Percentiles rank a stretch among this genome's conserved stretches.
Evolutionary conservation across 805 yeast species (phyloP).

Genomic region (Ogataea paraovalis): DNA sequence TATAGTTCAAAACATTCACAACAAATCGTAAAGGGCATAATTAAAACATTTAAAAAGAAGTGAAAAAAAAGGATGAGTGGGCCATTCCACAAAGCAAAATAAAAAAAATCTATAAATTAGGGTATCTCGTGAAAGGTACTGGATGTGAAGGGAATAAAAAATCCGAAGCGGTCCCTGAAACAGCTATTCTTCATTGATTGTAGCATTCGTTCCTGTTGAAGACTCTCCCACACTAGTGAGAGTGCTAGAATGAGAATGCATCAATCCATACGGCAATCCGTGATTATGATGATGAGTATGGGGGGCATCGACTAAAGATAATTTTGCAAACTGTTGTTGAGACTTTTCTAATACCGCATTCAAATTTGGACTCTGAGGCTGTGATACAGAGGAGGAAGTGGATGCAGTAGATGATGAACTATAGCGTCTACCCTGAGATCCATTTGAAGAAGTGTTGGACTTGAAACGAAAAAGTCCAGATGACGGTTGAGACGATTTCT

Average conservation of each 20-base stretch:
- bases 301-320: slow-evolving; percentile 4
- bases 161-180: too few species aligned
- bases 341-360: slow-evolving; percentile 6
- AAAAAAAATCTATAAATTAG: too few species aligned
- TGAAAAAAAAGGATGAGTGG: background rate
- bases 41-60: too few species aligned
- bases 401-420: slow-evolving; percentile 9
- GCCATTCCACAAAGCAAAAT: too few species aligned
- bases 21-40: too few species aligned
- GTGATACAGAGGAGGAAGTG: slow-evolving; percentile 3
- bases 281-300: too few species aligned
- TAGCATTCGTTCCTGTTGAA: background rate
- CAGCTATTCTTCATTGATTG: background rate
- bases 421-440: slow-evolving; percentile 1
- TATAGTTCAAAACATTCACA: too few species aligned
- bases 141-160: too few species aligned
- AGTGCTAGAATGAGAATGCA: background rate
- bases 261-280: background rate
- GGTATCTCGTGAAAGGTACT: too few species aligned
- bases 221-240: background rate
- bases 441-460: slow-evolving; percentile 6
- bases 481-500: slow-evolving; percentile 2
- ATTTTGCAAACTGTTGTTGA: slow-evolving; percentile 4
- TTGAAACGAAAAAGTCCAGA: slow-evolving; percentile 7
- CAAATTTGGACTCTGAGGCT: slow-evolving; percentile 9